phyloP scores from a whole-genome alignment of 1,284 basidiomycete species.

The Puccinia brachypodii region DNA sequence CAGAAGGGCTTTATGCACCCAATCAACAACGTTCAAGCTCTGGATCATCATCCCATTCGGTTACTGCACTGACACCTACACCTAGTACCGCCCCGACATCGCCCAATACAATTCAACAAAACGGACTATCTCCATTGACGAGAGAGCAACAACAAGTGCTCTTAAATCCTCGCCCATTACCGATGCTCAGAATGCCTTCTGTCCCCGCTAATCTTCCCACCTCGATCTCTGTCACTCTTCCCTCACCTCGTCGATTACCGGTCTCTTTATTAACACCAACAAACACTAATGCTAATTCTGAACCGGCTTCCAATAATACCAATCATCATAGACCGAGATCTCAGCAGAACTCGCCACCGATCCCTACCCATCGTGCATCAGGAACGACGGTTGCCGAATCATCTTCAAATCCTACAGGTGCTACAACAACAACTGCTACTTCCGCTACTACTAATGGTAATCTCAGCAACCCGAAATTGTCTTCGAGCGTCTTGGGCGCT shows the following conservation, averaged over 20 bases:
- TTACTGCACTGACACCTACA: not conserved
- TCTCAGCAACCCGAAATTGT: not conserved
- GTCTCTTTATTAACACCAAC: not conserved
- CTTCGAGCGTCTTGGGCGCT: not conserved
- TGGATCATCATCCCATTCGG: conserved; percentile 5
- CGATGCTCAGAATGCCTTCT: conserved; percentile 37
- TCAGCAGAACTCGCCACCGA: conserved; percentile 12
- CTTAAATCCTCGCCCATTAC: conserved; percentile 26
- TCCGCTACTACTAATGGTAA: too few species aligned
- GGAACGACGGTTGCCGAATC: not conserved
- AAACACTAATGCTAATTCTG: too few species aligned
- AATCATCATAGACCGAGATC: too few species aligned
- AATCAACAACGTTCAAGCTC: conserved; percentile 1
- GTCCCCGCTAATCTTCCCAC: conserved; percentile 28
- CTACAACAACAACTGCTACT: too few species aligned
- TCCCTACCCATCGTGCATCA: not conserved
- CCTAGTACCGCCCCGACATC: not conserved
- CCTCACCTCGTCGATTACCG: conserved; percentile 8
- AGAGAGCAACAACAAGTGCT: conserved; percentile 23
- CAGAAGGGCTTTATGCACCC: conserved; percentile 13
- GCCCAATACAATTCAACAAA: not conserved
- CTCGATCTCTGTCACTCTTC: conserved; percentile 30
- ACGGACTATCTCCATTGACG: not conserved
- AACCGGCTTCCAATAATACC: not conserved
- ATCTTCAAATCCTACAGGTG: too few species aligned